Evolutionary conservation across 140 eudicot species (phyloP), one percentile per base, ranked within the genome.

Genomic region (Oenanthe javanica): DNA sequence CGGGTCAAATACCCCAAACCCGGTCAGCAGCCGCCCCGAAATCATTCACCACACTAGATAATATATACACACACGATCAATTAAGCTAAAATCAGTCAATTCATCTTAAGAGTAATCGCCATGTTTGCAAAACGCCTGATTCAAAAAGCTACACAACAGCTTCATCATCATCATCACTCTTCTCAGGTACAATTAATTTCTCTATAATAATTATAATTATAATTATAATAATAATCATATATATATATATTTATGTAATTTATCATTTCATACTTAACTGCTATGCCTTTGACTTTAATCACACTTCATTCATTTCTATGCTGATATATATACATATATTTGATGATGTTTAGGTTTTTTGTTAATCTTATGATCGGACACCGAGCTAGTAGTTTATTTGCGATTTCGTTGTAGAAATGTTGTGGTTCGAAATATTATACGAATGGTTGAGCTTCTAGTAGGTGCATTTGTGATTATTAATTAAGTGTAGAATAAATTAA

Each of bases 91-190:
- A 43, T 1, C 13, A 36, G 42, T 38, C 11, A 16, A 16, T 18
- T n/a, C 15, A 10, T 48, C 59, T 5, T 9, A 1, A 18, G 40
- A 16, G 40, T 9, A 76, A n/a, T 80, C 77, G 82, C 52, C 85
- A 93, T 93, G 98, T 91, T 93, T 77, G 97, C 97, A 6, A 93
- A 88, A 84, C 91, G 90, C 64, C 86, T 93, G 48, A 80, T 93
- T 57, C 90, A 93, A 78, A 93, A 91, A 85, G 93, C 96, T 54
- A 89, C 86, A 1, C 71, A 63, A 25, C 78, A 85, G 76, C 89
- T 74, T 74, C 78, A 73, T 73, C 77, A 12, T 78, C 82, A 66
- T 66, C 78, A 81, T 80, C 77, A 51, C 4, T 75, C 67, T 50
- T 48, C 75, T 81, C 87, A 82, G 90, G 92, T 90, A 46, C 16